Conservation (phyloP, 164 flowering plant species). For the Berberis vulgaris region DNA sequence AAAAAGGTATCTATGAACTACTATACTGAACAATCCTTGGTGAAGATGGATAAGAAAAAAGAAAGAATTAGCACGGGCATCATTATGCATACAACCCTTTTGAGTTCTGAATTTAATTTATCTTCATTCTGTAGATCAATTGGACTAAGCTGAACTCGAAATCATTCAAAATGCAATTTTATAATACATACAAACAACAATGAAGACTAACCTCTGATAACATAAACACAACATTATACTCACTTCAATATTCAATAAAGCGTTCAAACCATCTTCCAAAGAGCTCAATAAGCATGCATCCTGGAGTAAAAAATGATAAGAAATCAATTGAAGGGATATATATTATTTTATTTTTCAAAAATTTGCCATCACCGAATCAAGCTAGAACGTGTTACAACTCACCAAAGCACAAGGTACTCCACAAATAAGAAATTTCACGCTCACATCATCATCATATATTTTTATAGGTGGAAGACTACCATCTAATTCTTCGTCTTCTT, state of each 20-base stretch:
- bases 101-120: too few species aligned
- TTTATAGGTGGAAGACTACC: slow-evolving; percentile 64
- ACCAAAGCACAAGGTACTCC: slow-evolving; percentile 69
- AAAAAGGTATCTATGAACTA: not conserved
- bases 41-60: not conserved
- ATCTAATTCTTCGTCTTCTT: slow-evolving; percentile 44
- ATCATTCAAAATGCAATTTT: too few species aligned
- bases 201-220: not conserved
- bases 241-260: slow-evolving; percentile 88
- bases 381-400: slow-evolving; percentile 12
- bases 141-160: too few species aligned
- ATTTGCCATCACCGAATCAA: not conserved
- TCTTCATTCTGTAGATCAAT: too few species aligned
- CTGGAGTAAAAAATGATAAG: slow-evolving; percentile 25
- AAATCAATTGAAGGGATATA: not conserved
- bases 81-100: not conserved
- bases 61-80: not conserved
- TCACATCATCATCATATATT: slow-evolving; percentile 86
- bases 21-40: not conserved
- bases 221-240: slow-evolving; percentile 18
- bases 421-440: slow-evolving; percentile 80
- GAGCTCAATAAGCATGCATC: slow-evolving; percentile 71
- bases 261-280: slow-evolving; percentile 91
- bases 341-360: not conserved
- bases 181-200: not conserved